These are phyloP conservation scores for Hondaea fermentalgiana DNA, from an alignment of 108 stramenopile genomes.

Conservation along the genomic window DNA sequence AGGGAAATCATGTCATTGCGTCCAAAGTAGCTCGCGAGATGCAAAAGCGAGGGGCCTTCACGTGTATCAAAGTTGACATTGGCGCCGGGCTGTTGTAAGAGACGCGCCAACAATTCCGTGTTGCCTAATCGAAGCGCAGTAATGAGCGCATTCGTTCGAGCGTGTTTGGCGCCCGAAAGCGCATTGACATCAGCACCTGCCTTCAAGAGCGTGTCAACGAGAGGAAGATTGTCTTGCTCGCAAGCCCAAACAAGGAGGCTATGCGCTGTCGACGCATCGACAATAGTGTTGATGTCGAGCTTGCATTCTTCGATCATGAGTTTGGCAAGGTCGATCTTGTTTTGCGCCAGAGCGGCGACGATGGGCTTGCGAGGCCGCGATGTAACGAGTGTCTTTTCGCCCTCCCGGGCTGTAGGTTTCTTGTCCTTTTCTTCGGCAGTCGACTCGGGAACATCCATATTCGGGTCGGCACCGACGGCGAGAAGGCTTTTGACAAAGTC, in stretches of 20 bases:
- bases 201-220: background rate
- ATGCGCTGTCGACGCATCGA: background rate
- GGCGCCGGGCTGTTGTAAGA: background rate
- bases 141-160: background rate
- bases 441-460: background rate
- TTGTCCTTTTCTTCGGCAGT: background rate
- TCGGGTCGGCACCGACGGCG: background rate
- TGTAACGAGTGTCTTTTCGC: background rate
- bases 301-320: background rate
- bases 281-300: background rate
- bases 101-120: background rate
- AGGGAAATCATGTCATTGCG: background rate
- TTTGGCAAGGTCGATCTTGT: background rate
- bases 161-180: background rate
- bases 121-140: background rate
- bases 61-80: background rate
- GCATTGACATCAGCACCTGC: background rate
- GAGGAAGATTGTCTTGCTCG: background rate
- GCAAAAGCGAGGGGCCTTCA: background rate
- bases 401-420: background rate
- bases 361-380: background rate
- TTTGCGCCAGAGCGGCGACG: background rate
- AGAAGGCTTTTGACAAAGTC: background rate
- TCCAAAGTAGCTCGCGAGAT: background rate
- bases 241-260: background rate